These are phyloP conservation scores for Hypoxylon fragiforme DNA, from an alignment of 495 filamentous ascomycete genomes.

Conservation along the genomic window DNA sequence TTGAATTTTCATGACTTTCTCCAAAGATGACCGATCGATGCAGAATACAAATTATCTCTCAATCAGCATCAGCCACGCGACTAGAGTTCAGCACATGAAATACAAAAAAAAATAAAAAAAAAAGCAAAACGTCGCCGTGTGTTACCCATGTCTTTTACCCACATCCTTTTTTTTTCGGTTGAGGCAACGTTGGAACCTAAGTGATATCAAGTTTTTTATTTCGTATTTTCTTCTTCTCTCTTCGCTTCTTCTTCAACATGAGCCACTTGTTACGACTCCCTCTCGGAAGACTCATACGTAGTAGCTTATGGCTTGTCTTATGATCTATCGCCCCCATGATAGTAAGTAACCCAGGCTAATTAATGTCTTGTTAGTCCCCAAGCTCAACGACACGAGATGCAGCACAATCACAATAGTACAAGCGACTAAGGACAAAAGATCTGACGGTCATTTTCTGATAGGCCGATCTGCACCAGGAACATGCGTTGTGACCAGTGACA, in stretches of 20 bases:
- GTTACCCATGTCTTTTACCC: slow-evolving; percentile 17
- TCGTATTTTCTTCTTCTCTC: too few species aligned
- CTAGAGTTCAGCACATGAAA: slow-evolving; percentile 24
- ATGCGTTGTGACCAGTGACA: slow-evolving; percentile 25
- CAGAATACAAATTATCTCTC: slow-evolving; percentile 23
- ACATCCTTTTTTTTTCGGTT: slow-evolving; percentile 2
- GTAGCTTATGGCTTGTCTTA: not conserved
- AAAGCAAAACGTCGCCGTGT: slow-evolving; percentile 29
- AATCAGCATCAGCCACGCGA: slow-evolving; percentile 41
- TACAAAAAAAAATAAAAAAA: not conserved
- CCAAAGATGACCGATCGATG: slow-evolving; percentile 23
- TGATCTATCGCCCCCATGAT: too few species aligned
- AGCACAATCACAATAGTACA: slow-evolving; percentile 13
- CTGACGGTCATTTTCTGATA: slow-evolving; percentile 14
- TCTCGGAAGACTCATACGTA: too few species aligned
- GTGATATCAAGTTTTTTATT: not conserved
- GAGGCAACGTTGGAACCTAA: slow-evolving; percentile 9
- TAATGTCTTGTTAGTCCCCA: not conserved
- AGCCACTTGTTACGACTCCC: too few species aligned
- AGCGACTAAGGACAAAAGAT: slow-evolving; percentile 14
- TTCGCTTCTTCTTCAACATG: not conserved
- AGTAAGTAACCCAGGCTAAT: not conserved
- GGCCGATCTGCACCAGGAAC: slow-evolving; percentile 26
- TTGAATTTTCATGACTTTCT: too few species aligned
- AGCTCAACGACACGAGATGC: slow-evolving; percentile 4